phyloP scores from a whole-genome alignment of 352 stramenopile species.

The Phytophthora cajani region DNA sequence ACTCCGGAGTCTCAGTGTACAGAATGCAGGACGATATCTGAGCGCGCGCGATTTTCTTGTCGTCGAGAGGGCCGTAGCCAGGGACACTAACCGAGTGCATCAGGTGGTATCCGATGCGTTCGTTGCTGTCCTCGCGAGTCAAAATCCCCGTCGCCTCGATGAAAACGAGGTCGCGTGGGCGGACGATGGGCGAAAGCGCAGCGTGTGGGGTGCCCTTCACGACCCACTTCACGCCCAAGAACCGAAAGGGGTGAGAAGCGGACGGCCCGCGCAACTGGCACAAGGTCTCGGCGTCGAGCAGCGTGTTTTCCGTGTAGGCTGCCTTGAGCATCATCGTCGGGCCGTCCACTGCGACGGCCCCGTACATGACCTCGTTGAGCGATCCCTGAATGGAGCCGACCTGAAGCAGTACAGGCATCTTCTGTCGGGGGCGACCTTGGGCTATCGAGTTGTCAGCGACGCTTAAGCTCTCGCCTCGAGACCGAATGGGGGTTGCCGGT shows the following conservation, averaged over 20 bases:
- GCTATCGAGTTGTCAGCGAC: slow-evolving; percentile 14
- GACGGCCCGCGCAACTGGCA: slow-evolving; percentile 53
- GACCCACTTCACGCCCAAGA: slow-evolving; percentile 59
- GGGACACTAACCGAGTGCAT: slow-evolving; percentile 55
- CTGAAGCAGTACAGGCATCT: slow-evolving; percentile 43
- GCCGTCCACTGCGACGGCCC: slow-evolving; percentile 48
- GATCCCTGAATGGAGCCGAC: slow-evolving; percentile 43
- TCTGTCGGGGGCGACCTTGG: slow-evolving; percentile 33
- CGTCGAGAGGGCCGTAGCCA: slow-evolving; percentile 37
- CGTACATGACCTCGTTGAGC: slow-evolving; percentile 76
- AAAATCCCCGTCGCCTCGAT: slow-evolving; percentile 50
- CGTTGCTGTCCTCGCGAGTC: slow-evolving; percentile 27
- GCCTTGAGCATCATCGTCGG: slow-evolving; percentile 56
- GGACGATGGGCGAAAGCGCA: slow-evolving; percentile 27
- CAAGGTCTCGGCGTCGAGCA: slow-evolving; percentile 59
- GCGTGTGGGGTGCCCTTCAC: slow-evolving; percentile 45
- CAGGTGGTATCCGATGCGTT: slow-evolving; percentile 54
- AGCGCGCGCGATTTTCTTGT: slow-evolving; percentile 44
- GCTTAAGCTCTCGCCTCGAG: slow-evolving; percentile 18
- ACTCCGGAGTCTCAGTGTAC: slow-evolving; percentile 37
- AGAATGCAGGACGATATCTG: slow-evolving; percentile 49
- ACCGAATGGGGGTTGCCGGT: slow-evolving; percentile 25
- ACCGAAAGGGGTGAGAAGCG: slow-evolving; percentile 43
- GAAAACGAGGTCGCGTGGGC: slow-evolving; percentile 49
- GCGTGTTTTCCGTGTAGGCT: slow-evolving; percentile 54